These are phyloP conservation scores for Linum usitatissimum DNA, from an alignment of 345 rosid species.

Conservation along the genomic window DNA sequence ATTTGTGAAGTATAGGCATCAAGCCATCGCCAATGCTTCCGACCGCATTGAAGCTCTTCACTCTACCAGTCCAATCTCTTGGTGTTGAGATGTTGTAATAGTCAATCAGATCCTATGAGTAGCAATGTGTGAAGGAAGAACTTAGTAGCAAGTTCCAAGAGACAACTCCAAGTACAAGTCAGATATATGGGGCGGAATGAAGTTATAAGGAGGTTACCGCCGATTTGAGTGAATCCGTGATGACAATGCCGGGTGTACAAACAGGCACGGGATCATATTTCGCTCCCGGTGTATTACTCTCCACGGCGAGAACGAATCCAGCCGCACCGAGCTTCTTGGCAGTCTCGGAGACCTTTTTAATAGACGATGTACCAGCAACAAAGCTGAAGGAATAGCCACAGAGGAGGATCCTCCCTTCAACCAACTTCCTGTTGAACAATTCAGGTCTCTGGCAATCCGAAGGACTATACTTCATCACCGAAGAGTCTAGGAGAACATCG, in stretches of 20 bases:
- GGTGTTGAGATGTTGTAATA: constrained; percentile 84
- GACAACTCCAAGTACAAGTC: no score
- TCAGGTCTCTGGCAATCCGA: constrained; percentile 97
- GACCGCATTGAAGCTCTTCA: constrained; percentile 64
- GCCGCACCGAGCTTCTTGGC: constrained; percentile 88
- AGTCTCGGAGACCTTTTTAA: constrained; percentile 88
- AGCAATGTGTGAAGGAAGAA: not conserved
- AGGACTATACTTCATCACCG: constrained; percentile 58
- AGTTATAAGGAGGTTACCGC: constrained; percentile 41
- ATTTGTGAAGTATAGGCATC: constrained; percentile 87
- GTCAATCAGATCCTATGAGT: constrained; percentile 68
- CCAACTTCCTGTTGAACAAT: constrained; percentile 63
- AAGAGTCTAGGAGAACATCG: constrained; percentile 80
- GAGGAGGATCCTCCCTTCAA: constrained; percentile 92
- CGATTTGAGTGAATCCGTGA: constrained; percentile 69
- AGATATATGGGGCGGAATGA: not conserved
- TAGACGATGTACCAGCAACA: constrained; percentile 84
- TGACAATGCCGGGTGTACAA: constrained; percentile 76
- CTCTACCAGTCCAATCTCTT: constrained; percentile 97
- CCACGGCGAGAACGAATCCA: constrained; percentile 99
- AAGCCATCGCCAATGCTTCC: constrained; percentile 95
- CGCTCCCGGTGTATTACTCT: constrained; percentile 85
- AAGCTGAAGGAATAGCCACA: constrained; percentile 99
- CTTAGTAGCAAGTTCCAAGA: no score
- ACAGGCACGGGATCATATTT: constrained; percentile 94